Evolutionary conservation across 345 rosid genomes (phyloP).

Genomic region (Pistacia integerrima): DNA sequence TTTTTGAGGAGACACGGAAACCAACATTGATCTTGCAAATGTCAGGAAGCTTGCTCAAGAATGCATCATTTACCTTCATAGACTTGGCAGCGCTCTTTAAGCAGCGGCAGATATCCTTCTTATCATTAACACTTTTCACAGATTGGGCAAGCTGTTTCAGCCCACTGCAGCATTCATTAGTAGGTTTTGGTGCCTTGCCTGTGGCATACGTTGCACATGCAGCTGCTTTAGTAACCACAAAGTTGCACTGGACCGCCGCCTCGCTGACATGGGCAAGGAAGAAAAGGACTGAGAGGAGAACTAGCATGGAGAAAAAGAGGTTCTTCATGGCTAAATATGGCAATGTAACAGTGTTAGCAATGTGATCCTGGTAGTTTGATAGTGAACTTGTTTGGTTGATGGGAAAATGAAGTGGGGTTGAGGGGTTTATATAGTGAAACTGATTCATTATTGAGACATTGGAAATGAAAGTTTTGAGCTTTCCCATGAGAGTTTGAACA

Average conservation of each 20-base stretch:
- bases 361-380: neutral
- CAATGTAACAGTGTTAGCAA: neutral
- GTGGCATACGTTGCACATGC: slow-evolving; percentile 34
- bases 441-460: neutral
- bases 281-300: slow-evolving; percentile 25
- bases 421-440: slow-evolving; percentile 6
- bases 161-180: slow-evolving; percentile 28
- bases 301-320: slow-evolving; percentile 4
- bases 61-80: slow-evolving; percentile 34
- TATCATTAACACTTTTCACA: slow-evolving; percentile 31
- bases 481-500: neutral
- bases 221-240: slow-evolving; percentile 28
- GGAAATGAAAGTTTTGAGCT: neutral
- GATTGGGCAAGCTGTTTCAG: slow-evolving; percentile 30
- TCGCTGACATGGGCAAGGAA: slow-evolving; percentile 2
- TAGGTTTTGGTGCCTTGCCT: slow-evolving; percentile 25
- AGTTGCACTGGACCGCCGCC: slow-evolving; percentile 26
- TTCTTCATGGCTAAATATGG: slow-evolving; percentile 20
- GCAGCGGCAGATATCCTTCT: slow-evolving; percentile 41
- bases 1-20: slow-evolving; percentile 36
- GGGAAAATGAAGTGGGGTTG: neutral
- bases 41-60: slow-evolving; percentile 38
- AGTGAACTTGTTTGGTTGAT: neutral
- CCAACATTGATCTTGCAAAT: slow-evolving; percentile 45
- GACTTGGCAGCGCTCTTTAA: slow-evolving; percentile 29